phyloP scores from a whole-genome alignment of 371 early-diverging fungal species.

The Nematocida sp. region DNA sequence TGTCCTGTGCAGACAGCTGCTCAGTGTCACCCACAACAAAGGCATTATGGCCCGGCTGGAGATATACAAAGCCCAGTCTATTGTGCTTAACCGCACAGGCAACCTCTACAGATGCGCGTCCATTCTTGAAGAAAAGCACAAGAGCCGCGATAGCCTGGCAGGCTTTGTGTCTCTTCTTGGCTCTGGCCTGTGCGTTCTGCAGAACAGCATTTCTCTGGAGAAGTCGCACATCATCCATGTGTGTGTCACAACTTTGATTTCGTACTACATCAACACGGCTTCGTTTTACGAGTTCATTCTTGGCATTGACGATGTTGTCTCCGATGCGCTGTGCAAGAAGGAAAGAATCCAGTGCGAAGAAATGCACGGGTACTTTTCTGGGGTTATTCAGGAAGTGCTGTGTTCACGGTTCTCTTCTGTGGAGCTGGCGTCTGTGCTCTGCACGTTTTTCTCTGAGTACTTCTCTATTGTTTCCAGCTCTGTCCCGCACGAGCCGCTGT shows the following conservation, averaged over 20 bases:
- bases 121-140: slow-evolving; percentile 8
- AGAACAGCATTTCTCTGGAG: slow-evolving; percentile 30
- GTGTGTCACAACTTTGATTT: slow-evolving; percentile 5
- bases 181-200: slow-evolving; percentile 1
- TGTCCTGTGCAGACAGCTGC: slow-evolving; percentile 26
- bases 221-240: slow-evolving; percentile 24
- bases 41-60: slow-evolving; percentile 18
- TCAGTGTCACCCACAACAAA: background rate
- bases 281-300: slow-evolving; percentile 23
- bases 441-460: slow-evolving; percentile 46
- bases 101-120: slow-evolving; percentile 5
- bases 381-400: slow-evolving; percentile 29
- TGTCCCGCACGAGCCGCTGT: background rate
- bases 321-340: slow-evolving; percentile 25
- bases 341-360: slow-evolving; percentile 18
- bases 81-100: slow-evolving; percentile 18
- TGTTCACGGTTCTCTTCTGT: background rate
- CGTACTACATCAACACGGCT: slow-evolving; percentile 13
- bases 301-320: slow-evolving; percentile 9
- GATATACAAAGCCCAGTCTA: slow-evolving; percentile 19
- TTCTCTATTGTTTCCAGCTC: slow-evolving; percentile 16
- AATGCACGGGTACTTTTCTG: slow-evolving; percentile 22
- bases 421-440: slow-evolving; percentile 2
- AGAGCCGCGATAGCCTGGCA: background rate
- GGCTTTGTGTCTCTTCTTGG: slow-evolving; percentile 3